Evolutionary conservation across 805 yeast species (phyloP), one percentile per base, ranked within the genome.

Genomic region (Spathaspora passalidarum): DNA sequence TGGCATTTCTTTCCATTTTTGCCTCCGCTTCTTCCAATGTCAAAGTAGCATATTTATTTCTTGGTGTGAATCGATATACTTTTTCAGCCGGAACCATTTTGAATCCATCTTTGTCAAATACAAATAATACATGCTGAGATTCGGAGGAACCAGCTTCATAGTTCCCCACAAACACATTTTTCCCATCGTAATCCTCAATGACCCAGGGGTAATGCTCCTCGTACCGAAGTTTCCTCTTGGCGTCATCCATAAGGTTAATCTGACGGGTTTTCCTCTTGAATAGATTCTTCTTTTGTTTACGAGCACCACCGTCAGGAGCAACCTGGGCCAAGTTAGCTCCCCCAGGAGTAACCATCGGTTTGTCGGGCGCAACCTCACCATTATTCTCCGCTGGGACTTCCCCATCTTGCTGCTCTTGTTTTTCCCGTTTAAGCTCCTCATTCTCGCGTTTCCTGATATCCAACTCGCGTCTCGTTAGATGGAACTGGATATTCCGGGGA

Each of bases 151-250:
- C 88, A 1, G 97, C 98, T 69, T 94, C 99, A 67, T 88, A 94
- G 55, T 84, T 86, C 32, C 98, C 97, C 16, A 91, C 97, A 86
- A 88, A 94, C 0, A 96, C 92, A 61, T 94, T 92, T 49, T 80
- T 78, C 39, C 96, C 96, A 59, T 90, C 97, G 63, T 87, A 92
- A 67, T 94, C 99, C 68, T 94, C 99, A 75, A 94, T 72, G 14
- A 94, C 96, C 99, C 99, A 94, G 0, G 99, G 99, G 57, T 88
- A 92, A 63, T 85, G 88, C 67, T 94, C 99, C 68, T 94, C 99
- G 61, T 92, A 94, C 60, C 98, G 76, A 51, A 94, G 72, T 59
- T 82, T 85, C 51, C 92, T 78, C 49, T 88, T 91, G 7, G 80
- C 80, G 56, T 91, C 98, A 58, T 89, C 89, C 61, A 88, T 81